Base-by-base conservation (phyloP, 345 rosid species). In the Linum usitatissimum region DNA sequence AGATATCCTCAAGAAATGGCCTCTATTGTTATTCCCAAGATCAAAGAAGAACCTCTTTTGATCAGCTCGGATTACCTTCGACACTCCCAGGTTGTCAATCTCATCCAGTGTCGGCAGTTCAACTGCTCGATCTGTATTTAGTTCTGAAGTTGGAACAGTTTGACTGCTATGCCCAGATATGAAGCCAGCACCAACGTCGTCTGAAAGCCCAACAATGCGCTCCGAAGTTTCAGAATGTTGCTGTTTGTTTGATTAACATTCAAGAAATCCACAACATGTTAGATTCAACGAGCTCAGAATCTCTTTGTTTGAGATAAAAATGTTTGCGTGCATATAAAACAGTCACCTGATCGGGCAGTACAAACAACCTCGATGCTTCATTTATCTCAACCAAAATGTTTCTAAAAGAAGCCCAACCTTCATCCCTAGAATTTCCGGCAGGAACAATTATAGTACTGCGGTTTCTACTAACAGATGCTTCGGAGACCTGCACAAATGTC, bases 141-240 rank as follows among this genome's bases (percentile, higher is more conserved):
- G 70, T 54, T 89, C 96, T 39, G 94, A 80, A 72, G 84, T 74
- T 42, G 91, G 66, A 70, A 77, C 71, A 38, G 88, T 81, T 66
- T 92, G 99, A 62, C 75, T 83, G 60, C 87, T 81, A 62, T 89
- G 91, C 40, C 99, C 99, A 73, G 99, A 78, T 74, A 93, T 93
- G 76, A 93, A 93, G 64, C 99, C 99, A 69, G 97, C 99, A 67
- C 97, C 99, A 3, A 93, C 99, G 73, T 93, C 99, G 79, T 93
- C 93, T 8, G 98, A 92, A 62, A 92, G 96, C 64, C 95, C 99
- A 73, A 78, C 91, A 55, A 87, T 62, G 61, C 69, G 86, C 76
- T 86, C 96, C 62, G 87, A 74, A 74, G 77, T 68, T 76, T 86
- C 97, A 56, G 87, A 79, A 70, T 71, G 72, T 77, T 83, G 85